Evolutionary conservation across 345 rosid species (phyloP), one percentile per base, ranked within the genome.

Genomic region (Hibiscus mutabilis): DNA sequence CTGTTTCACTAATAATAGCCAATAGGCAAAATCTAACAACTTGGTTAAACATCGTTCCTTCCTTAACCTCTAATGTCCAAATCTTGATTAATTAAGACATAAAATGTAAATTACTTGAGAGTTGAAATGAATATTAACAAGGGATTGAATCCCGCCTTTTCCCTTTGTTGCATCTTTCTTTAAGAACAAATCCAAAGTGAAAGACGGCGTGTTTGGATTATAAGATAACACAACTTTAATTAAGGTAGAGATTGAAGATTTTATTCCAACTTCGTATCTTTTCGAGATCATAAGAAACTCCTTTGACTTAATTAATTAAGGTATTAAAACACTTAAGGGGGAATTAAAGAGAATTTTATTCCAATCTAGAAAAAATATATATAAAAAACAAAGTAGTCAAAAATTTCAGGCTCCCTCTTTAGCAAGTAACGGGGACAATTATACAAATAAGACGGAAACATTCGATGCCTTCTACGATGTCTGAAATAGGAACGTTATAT

Each of bases 201-300:
- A 51, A 40, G 37, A 35, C 44, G 13, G 69, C 7, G 31, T 51
- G 64, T 53, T 11, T 21, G 59, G 21, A 58, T 71, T 31, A 55
- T 40, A 29, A 16, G 21, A 58, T 68, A 53, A 55, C 60, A 29
- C 44, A 58, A 18, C 67, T 72, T 78, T 65, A 14, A 66, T 27
- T 24, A 40, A 24, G 69, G 44, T 16, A 74, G 0, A 18, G 16
- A 57, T 46, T 4, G 3, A n/a, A 59, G 77, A 77, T 84, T 75
- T 81, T 59, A 68, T 84, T 79, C 83, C 67, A 10, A n/a, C 61
- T 75, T 47, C 12, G 71, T 73, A 74, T 75, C 67, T 70, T 73
- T 71, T 72, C 46, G 63, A 75, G 35, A 60, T 49, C 64, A 53
- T 8, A 74, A 81, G 79, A 80, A 61, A 77, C 73, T 35, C 75